phyloP scores from a whole-genome alignment of 176 grass and related monocot species.

The Oryza coarctata region DNA sequence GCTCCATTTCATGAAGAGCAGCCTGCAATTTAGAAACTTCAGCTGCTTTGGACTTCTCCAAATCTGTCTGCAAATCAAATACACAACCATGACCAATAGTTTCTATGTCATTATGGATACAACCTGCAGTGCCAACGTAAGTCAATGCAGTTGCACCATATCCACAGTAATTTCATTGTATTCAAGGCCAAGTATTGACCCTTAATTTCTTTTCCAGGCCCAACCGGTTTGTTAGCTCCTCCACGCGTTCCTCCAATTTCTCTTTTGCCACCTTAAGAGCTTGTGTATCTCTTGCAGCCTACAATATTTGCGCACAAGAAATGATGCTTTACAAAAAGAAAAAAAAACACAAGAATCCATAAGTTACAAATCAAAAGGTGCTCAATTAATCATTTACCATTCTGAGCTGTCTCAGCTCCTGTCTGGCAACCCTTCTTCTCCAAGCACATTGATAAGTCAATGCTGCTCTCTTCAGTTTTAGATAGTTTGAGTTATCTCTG shows the following conservation, averaged over 20 bases:
- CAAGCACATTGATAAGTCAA: slow-evolving; percentile 86
- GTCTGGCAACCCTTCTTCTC: slow-evolving; percentile 78
- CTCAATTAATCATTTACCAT: slow-evolving; percentile 72
- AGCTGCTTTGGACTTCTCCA: slow-evolving; percentile 67
- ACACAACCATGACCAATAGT: slow-evolving; percentile 23
- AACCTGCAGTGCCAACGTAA: neutral
- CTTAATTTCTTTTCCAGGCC: slow-evolving; percentile 62
- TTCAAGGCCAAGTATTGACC: slow-evolving; percentile 43
- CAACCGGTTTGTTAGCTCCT: slow-evolving; percentile 60
- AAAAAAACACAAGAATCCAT: slow-evolving; percentile 7
- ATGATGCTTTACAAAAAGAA: slow-evolving; percentile 8
- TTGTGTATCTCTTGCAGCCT: slow-evolving; percentile 80
- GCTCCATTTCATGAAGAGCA: slow-evolving; percentile 63
- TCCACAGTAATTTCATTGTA: slow-evolving; percentile 15
- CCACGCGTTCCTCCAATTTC: slow-evolving; percentile 80
- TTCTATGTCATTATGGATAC: slow-evolving; percentile 25
- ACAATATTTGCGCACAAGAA: slow-evolving; percentile 24
- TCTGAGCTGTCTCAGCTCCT: slow-evolving; percentile 78
- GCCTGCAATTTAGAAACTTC: slow-evolving; percentile 68
- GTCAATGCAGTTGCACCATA: neutral
- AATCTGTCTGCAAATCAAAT: slow-evolving; percentile 54
- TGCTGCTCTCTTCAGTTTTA: slow-evolving; percentile 54
- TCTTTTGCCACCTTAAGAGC: slow-evolving; percentile 79
- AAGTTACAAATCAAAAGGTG: slow-evolving; percentile 25
- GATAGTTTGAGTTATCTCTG: slow-evolving; percentile 60